Evolutionary conservation across 2,329 filamentous ascomycete species (phyloP).

Genomic region (Fusarium sp.): DNA sequence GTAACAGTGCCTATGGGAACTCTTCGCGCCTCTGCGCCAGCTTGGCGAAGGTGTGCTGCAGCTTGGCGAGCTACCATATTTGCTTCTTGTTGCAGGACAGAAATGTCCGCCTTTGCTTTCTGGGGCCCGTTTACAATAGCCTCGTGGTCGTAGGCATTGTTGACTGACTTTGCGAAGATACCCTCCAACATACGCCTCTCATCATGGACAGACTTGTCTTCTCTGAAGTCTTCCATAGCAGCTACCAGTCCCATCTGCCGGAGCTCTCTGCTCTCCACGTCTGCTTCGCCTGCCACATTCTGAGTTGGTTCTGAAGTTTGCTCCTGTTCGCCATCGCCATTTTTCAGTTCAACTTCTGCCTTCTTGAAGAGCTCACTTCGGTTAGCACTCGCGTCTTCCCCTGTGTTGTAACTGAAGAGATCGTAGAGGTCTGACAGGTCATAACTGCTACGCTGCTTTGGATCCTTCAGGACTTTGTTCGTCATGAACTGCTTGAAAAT

Average conservation of each 20-base stretch:
- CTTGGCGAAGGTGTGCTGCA: slow-evolving; percentile 78
- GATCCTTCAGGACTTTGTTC: slow-evolving; percentile 94
- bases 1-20: slow-evolving; percentile 88
- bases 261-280: slow-evolving; percentile 54
- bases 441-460: slow-evolving; percentile 92
- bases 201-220: slow-evolving; percentile 63
- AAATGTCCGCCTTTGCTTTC: slow-evolving; percentile 77
- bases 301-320: slow-evolving; percentile 20
- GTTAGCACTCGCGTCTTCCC: slow-evolving; percentile 71
- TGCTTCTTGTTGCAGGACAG: slow-evolving; percentile 84
- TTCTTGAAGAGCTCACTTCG: slow-evolving; percentile 88
- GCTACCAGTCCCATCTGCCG: slow-evolving; percentile 70
- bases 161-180: slow-evolving; percentile 88
- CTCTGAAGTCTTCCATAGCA: slow-evolving; percentile 72
- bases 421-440: slow-evolving; percentile 92
- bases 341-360: slow-evolving; percentile 72
- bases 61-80: slow-evolving; percentile 82
- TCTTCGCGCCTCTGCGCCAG: slow-evolving; percentile 76
- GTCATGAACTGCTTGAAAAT: slow-evolving; percentile 99
- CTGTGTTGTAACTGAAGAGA: slow-evolving; percentile 77
- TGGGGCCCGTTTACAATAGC: slow-evolving; percentile 84
- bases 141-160: slow-evolving; percentile 94
- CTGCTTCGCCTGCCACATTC: slow-evolving; percentile 12
- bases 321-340: background rate
- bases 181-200: slow-evolving; percentile 87